Evolutionary conservation across 768 basidiomycete genomes (phyloP).

Genomic region (Rhodosporidiobolus odoratus): DNA sequence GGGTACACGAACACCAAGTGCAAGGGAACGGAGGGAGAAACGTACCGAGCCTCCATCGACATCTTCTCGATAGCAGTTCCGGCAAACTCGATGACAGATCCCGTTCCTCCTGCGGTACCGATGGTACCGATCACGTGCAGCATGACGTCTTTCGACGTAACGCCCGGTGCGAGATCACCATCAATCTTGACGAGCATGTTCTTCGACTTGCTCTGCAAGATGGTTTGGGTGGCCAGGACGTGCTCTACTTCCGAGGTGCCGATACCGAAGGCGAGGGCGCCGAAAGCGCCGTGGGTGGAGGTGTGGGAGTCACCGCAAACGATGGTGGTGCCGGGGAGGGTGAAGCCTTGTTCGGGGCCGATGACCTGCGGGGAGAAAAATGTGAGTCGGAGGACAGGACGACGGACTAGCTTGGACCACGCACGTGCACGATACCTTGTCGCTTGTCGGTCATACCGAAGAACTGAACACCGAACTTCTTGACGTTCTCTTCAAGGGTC

Average conservation of each 20-base stretch:
- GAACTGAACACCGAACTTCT: conserved; percentile 84
- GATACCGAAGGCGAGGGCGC: conserved; percentile 86
- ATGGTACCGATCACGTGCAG: conserved; percentile 84
- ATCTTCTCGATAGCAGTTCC: conserved; percentile 52
- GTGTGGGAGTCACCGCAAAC: conserved; percentile 94
- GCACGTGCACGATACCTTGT: conserved; percentile 56
- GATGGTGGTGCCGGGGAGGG: conserved; percentile 53
- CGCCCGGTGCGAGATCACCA: conserved; percentile 70
- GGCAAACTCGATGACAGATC: conserved; percentile 83
- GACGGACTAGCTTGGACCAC: neutral
- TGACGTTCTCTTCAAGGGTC: conserved; percentile 81
- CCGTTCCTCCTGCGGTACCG: conserved; percentile 89
- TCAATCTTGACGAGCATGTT: conserved; percentile 90
- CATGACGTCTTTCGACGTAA: conserved; percentile 83
- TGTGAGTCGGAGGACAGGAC: neutral
- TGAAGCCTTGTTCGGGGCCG: conserved; percentile 90
- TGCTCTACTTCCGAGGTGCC: conserved; percentile 93
- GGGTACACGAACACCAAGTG: conserved; percentile 43
- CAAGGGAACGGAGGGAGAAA: conserved; percentile 40
- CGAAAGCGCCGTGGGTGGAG: conserved; percentile 88
- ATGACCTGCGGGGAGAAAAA: conserved; percentile 79
- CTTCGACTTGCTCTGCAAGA: conserved; percentile 78
- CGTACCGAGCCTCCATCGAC: conserved; percentile 80
- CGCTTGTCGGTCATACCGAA: conserved; percentile 84
- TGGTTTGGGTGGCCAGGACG: conserved; percentile 84